Evolutionary conservation across 768 basidiomycete genomes (phyloP).

Genomic region (Auriscalpium vulgare): DNA sequence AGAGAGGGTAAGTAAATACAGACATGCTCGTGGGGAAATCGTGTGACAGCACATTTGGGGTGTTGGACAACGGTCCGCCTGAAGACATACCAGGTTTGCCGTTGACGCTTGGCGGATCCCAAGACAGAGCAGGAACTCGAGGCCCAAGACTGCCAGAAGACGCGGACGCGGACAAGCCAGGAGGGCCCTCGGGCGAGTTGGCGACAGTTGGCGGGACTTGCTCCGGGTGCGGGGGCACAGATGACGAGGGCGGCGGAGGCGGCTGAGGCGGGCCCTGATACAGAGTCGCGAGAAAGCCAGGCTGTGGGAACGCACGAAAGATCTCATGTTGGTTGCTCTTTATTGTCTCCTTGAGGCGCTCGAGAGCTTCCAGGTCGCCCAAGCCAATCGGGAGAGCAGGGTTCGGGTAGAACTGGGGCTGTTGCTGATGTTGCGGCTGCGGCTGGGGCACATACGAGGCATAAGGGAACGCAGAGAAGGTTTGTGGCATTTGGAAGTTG

Average conservation of each 20-base stretch:
- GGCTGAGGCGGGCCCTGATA: slow-evolving; percentile 47
- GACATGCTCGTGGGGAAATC: not conserved
- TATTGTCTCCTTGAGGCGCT: slow-evolving; percentile 68
- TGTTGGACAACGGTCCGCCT: not conserved
- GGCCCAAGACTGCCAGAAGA: slow-evolving; percentile 6
- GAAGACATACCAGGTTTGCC: not conserved
- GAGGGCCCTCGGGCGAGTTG: slow-evolving; percentile 7
- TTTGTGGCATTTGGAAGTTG: slow-evolving; percentile 25
- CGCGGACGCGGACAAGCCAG: slow-evolving; percentile 12
- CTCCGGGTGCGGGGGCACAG: slow-evolving; percentile 29
- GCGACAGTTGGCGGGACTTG: slow-evolving; percentile 12
- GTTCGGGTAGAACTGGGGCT: slow-evolving; percentile 6
- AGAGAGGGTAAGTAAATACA: not conserved
- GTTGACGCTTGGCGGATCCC: not conserved
- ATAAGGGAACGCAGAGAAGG: not conserved
- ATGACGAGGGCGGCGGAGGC: slow-evolving; percentile 10
- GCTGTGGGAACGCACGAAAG: slow-evolving; percentile 60
- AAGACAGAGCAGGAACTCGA: not conserved
- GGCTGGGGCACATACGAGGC: slow-evolving; percentile 1
- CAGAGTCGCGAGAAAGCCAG: slow-evolving; percentile 51
- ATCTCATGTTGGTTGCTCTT: slow-evolving; percentile 66
- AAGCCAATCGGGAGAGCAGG: slow-evolving; percentile 40
- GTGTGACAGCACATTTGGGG: not conserved
- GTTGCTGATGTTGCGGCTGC: slow-evolving; percentile 7
- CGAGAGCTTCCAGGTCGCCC: slow-evolving; percentile 64